phyloP scores from a whole-genome alignment of 148 eudicot genomes.

The Heliamphora exappendiculata region DNA sequence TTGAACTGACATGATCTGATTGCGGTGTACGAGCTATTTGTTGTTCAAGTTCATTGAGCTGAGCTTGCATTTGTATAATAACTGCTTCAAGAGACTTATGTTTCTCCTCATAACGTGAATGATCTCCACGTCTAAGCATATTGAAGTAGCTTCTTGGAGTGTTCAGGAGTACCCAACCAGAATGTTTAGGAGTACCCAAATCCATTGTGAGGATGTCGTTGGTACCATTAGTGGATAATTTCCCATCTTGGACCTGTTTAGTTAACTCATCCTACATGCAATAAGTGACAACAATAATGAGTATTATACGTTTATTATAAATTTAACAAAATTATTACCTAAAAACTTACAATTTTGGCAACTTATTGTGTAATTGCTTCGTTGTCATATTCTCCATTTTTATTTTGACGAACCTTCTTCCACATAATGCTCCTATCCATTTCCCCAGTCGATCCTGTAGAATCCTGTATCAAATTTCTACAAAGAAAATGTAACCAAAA shows the following conservation, averaged over 20 bases:
- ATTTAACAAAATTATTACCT: too few relatives aligned
- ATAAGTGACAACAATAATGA: too few relatives aligned
- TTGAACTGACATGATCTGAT: background rate
- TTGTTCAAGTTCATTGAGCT: background rate
- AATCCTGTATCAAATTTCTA: background rate
- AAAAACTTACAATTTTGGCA: background rate
- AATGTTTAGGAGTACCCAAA: background rate
- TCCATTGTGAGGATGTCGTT: background rate
- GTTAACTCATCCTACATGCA: background rate
- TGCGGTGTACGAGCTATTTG: background rate
- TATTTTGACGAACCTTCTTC: background rate
- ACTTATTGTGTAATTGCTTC: background rate
- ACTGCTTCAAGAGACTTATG: too few relatives aligned
- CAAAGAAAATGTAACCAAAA: background rate
- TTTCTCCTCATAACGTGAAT: background rate
- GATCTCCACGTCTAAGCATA: background rate
- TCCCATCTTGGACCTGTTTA: background rate
- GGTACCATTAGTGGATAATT: background rate
- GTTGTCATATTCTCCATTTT: background rate
- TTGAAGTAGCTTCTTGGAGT: background rate
- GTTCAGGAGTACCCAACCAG: background rate
- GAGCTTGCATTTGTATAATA: background rate
- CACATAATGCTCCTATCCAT: background rate
- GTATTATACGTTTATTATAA: too few relatives aligned
- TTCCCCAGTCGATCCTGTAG: background rate